These are phyloP conservation scores for Punctularia strigosozonata DNA, from an alignment of 768 basidiomycete species.

Conservation along the genomic window DNA sequence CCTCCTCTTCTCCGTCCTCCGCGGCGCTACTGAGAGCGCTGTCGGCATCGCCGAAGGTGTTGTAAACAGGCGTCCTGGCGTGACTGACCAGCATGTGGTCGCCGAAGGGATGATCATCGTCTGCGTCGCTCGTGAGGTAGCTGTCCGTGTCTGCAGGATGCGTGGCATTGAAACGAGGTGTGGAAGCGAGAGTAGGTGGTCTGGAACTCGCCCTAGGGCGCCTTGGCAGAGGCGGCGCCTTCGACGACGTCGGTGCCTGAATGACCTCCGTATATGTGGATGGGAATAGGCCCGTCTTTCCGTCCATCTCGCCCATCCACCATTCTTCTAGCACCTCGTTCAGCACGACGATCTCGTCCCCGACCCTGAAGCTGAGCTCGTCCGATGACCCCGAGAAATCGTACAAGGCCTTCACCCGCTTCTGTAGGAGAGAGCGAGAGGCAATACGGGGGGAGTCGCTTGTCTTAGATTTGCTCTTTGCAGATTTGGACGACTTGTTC, in stretches of 20 bases:
- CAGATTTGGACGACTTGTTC: constrained; percentile 3
- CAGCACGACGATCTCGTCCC: constrained; percentile 64
- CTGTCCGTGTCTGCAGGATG: constrained; percentile 5
- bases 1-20: constrained; percentile 33
- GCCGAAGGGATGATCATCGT: constrained; percentile 39
- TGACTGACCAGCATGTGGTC: constrained; percentile 27
- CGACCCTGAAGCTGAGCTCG: constrained; percentile 65
- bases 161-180: constrained; percentile 21
- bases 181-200: constrained; percentile 11
- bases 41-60: constrained; percentile 27
- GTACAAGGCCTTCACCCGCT: constrained; percentile 54
- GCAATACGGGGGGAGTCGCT: constrained; percentile 2
- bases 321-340: constrained; percentile 81
- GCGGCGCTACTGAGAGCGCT: constrained; percentile 30
- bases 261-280: constrained; percentile 53
- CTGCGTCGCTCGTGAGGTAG: constrained; percentile 18
- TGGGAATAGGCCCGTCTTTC: constrained; percentile 73
- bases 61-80: constrained; percentile 32
- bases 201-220: constrained; percentile 8
- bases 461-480: constrained; percentile 9
- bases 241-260: constrained; percentile 17
- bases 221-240: constrained; percentile 13
- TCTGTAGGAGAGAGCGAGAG: constrained; percentile 8
- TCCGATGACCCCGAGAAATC: constrained; percentile 69
- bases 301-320: constrained; percentile 78